Evolutionary conservation across 352 stramenopile genomes (phyloP).

Genomic region (Globisporangium irregulare): DNA sequence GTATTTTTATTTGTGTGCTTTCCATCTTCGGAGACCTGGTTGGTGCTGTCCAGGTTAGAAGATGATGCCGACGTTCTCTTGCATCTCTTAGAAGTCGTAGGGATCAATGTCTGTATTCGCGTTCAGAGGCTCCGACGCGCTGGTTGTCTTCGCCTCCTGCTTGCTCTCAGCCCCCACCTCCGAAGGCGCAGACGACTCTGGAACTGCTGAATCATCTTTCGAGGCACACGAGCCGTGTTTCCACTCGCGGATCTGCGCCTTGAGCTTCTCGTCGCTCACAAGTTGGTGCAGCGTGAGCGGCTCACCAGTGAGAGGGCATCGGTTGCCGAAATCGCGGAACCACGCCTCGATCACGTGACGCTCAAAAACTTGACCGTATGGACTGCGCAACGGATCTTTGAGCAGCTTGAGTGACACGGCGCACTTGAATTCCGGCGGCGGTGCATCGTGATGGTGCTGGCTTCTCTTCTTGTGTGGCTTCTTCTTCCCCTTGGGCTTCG

Average conservation of each 20-base stretch:
- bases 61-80: not conserved
- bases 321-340: slow-evolving; percentile 82
- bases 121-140: not conserved
- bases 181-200: not conserved
- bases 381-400: slow-evolving; percentile 64
- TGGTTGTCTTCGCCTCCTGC: not conserved
- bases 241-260: slow-evolving; percentile 59
- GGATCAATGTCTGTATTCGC: slow-evolving; percentile 9
- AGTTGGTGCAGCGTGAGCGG: slow-evolving; percentile 57
- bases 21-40: too few relatives aligned
- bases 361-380: slow-evolving; percentile 78
- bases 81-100: slow-evolving; percentile 14
- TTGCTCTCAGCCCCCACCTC: not conserved
- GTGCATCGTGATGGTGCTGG: slow-evolving; percentile 24
- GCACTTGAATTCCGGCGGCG: slow-evolving; percentile 66
- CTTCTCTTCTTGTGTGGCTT: slow-evolving; percentile 41
- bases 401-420: slow-evolving; percentile 71
- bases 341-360: slow-evolving; percentile 73
- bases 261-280: slow-evolving; percentile 47
- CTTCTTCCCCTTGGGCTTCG: slow-evolving; percentile 34
- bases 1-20: too few relatives aligned
- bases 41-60: too few relatives aligned
- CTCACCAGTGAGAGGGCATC: slow-evolving; percentile 71
- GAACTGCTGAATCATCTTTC: not conserved
- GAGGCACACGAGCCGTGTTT: slow-evolving; percentile 30